Base-by-base conservation (phyloP, 1,139 yeast species). In the Hanseniaspora sp. region DNA sequence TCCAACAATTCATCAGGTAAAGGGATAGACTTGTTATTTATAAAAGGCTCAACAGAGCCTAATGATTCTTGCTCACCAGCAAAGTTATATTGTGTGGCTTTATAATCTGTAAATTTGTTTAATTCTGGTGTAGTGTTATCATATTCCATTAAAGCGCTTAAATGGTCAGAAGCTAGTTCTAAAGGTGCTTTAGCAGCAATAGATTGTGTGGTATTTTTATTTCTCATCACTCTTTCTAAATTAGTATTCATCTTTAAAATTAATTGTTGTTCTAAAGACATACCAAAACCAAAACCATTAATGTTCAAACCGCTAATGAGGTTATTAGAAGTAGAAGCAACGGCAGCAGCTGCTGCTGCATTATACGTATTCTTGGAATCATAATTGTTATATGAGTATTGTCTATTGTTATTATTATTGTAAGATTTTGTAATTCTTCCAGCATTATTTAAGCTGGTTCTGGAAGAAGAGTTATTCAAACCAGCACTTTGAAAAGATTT, bases 1-100 rank as follows among this genome's bases (percentile, higher is more conserved):
- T 83, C 86, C 60, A 86, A 79, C 59, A 88, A 81, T 58, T 78
- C 80, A 65, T 88, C 96, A 0, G 97, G 97, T 54, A 90, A 79
- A 63, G 78, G 80, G 57, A 82, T 74, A 56, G 82, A 81, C 47
- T 78, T 77, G 5, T 82, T 73, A 61, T 83, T 82, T 61, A 81
- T 90, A 66, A 87, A 88, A 9, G 95, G 83, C n/a, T 85, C 77
- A 63, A 85, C 82, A 1, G 74, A 66, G 8, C 74, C 73, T 40
- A 71, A 59, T 0, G 73, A 73, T 33, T 71, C 71, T 2, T 67
- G 61, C 7, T 70, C 46, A n/a, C n/a, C 15, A 35, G 68, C 65
- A 56, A 64, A 72, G 56, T 69, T 71, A 56, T 72, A 72, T 54
- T 69, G 66, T n/a, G 71, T 73, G 17, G 74, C 74, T 56, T 67